Conservation (phyloP, 2,329 filamentous ascomycete genomes). For the Alternaria rosae region DNA sequence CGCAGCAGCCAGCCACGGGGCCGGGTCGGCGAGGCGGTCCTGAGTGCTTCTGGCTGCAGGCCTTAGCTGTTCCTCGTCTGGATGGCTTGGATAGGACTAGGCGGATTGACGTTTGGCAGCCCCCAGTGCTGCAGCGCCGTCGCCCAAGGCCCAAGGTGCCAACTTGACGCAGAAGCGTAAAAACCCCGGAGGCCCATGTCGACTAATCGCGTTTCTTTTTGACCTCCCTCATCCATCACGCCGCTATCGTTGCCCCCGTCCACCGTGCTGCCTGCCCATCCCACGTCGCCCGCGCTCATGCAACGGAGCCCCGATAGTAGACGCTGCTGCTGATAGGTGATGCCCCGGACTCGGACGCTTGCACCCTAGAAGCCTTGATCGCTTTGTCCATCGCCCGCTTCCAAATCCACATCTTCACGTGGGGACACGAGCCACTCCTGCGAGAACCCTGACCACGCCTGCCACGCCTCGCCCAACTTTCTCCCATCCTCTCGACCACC, state of each 20-base stretch:
- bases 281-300: conserved; percentile 35
- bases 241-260: conserved; percentile 9
- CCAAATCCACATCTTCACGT: conserved; percentile 32
- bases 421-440: conserved; percentile 32
- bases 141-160: conserved; percentile 12
- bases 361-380: neutral
- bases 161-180: conserved; percentile 26
- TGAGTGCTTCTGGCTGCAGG: neutral
- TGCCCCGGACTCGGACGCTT: conserved; percentile 8
- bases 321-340: conserved; percentile 23
- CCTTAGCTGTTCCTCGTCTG: conserved; percentile 10
- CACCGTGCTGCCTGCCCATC: conserved; percentile 15
- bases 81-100: conserved; percentile 27
- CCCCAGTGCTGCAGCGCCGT: conserved; percentile 3
- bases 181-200: conserved; percentile 26
- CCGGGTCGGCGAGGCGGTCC: conserved; percentile 12
- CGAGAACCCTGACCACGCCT: conserved; percentile 13
- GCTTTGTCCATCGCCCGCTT: neutral
- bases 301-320: conserved; percentile 27
- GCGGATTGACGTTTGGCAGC: conserved; percentile 20
- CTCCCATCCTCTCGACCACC: conserved; percentile 8
- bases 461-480: conserved; percentile 10
- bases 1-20: conserved; percentile 13
- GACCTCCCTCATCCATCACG: conserved; percentile 27
- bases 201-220: conserved; percentile 34